Evolutionary conservation across 345 rosid genomes (phyloP).

Genomic region (Turritis glabra): DNA sequence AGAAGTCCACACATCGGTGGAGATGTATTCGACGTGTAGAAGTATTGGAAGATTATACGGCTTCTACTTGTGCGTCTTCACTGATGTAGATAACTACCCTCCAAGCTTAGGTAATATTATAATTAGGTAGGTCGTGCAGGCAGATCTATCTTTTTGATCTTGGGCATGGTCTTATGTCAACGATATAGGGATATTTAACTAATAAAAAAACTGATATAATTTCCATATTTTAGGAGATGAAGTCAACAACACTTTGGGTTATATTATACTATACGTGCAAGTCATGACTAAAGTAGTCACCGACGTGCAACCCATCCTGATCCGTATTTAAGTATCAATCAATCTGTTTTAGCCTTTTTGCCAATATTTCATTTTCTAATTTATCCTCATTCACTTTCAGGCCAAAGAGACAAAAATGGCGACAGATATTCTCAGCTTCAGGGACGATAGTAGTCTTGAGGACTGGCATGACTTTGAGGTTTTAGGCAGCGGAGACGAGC

Average conservation of each 20-base stretch:
- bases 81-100: not conserved
- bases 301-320: constrained; percentile 40
- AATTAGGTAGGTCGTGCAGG: constrained; percentile 33
- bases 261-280: constrained; percentile 27
- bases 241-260: constrained; percentile 28
- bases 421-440: constrained; percentile 31
- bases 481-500: constrained; percentile 31
- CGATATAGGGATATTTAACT: not conserved
- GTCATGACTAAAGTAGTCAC: constrained; percentile 32
- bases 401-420: constrained; percentile 19
- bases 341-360: constrained; percentile 19
- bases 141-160: constrained; percentile 29
- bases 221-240: not conserved
- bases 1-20: not conserved
- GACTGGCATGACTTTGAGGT: constrained; percentile 45
- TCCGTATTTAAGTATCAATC: constrained; percentile 36
- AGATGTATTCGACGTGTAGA: not conserved
- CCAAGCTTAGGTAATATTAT: not conserved
- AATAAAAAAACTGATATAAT: not conserved
- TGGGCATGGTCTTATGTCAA: constrained; percentile 30
- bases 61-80: not conserved
- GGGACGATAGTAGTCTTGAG: constrained; percentile 36
- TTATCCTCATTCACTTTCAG: not conserved
- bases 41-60: not conserved
- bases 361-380: not conserved